Percentiles rank a stretch among this genome's conserved stretches.
Conservation (phyloP, 1,284 basidiomycete species). For the Fomitopsis betulina region DNA sequence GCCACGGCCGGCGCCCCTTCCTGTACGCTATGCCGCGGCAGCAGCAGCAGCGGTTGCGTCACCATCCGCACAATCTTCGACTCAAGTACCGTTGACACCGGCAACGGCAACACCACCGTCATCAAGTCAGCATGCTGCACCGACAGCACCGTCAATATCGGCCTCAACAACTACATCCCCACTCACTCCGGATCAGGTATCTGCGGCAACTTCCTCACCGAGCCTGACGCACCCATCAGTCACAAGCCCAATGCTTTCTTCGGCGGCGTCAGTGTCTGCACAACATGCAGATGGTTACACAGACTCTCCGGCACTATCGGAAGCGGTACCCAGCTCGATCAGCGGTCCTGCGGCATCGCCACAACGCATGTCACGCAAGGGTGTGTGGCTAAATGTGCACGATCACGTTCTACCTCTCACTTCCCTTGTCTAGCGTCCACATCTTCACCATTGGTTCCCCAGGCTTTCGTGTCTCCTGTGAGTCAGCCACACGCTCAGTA, state of each 20-base stretch:
- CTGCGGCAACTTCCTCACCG: conserved; percentile 58
- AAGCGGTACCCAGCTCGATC: conserved; percentile 54
- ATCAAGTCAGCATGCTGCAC: conserved; percentile 32
- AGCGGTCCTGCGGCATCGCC: conserved; percentile 56
- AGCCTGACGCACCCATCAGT: conserved; percentile 77
- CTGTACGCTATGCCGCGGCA: conserved; percentile 88
- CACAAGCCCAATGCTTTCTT: conserved; percentile 74
- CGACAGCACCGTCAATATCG: conserved; percentile 30
- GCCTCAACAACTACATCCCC: conserved; percentile 35
- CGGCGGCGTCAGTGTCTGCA: conserved; percentile 57
- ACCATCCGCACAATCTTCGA: conserved; percentile 16
- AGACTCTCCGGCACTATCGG: conserved; percentile 68
- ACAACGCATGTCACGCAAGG: conserved; percentile 19
- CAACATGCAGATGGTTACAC: conserved; percentile 66
- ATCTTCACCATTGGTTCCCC: conserved; percentile 18
- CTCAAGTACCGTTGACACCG: conserved; percentile 21
- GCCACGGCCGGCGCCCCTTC: conserved; percentile 58
- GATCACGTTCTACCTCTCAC: background rate
- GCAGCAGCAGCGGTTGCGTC: conserved; percentile 79
- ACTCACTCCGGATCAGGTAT: conserved; percentile 45
- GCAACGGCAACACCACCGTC: conserved; percentile 21
- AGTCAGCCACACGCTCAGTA: conserved; percentile 10
- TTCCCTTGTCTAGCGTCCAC: conserved; percentile 14
- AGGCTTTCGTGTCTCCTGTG: conserved; percentile 16
- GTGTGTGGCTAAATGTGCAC: conserved; percentile 9